Percentiles rank a stretch among this genome's conserved stretches.
Conservation (phyloP, 306 rosid genomes). For the Inga leiocalycina region DNA sequence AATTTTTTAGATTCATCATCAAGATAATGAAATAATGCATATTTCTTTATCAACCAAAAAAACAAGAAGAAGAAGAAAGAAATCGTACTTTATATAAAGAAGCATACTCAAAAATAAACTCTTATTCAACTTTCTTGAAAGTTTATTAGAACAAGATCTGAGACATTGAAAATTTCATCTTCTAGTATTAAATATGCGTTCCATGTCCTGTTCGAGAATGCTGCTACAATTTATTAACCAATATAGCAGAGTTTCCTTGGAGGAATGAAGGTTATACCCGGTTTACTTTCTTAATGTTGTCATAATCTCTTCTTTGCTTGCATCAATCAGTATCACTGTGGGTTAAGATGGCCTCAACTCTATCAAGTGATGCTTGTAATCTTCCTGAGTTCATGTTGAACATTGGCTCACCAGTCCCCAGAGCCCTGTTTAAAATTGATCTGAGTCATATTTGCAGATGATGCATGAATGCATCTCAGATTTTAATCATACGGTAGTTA, state of each 20-base stretch:
- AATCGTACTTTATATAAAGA: neutral
- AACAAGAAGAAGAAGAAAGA: no score
- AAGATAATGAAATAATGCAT: conserved; percentile 24
- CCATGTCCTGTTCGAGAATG: conserved; percentile 4
- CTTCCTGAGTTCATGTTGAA: conserved; percentile 90
- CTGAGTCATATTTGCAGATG: conserved; percentile 26
- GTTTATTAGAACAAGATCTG: conserved; percentile 2
- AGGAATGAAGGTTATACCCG: conserved; percentile 37
- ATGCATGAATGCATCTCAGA: neutral
- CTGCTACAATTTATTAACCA: neutral
- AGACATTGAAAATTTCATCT: conserved; percentile 22
- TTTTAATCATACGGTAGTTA: conserved; percentile 9
- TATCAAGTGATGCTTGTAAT: conserved; percentile 86
- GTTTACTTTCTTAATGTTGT: neutral
- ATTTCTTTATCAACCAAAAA: neutral
- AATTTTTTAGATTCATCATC: conserved; percentile 8
- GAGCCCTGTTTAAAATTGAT: conserved; percentile 54
- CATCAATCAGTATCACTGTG: conserved; percentile 52
- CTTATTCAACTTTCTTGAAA: conserved; percentile 12
- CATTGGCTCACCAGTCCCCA: conserved; percentile 86
- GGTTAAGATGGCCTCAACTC: conserved; percentile 87
- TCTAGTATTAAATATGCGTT: neutral
- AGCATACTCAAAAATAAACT: conserved; percentile 8
- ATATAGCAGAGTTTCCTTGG: conserved; percentile 10
- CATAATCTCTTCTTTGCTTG: conserved; percentile 12